These are phyloP conservation scores for Phytophthora citricola DNA, from an alignment of 352 stramenopile species.

Conservation along the genomic window DNA sequence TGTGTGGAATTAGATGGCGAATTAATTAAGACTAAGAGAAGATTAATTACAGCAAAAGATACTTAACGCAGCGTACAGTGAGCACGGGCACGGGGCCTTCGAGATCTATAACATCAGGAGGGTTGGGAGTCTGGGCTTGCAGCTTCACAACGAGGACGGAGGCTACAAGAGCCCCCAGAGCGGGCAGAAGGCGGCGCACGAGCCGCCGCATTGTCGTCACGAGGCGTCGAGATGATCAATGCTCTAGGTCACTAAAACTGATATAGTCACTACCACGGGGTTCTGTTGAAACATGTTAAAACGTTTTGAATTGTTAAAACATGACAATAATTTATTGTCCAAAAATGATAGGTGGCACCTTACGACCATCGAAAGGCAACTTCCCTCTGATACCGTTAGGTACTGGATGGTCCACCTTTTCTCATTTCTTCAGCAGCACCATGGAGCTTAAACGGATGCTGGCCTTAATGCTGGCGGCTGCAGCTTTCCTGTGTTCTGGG, in stretches of 20 bases:
- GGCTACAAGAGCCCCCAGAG: conserved; percentile 11
- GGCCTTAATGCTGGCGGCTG: conserved; percentile 63
- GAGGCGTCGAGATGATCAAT: conserved; percentile 17
- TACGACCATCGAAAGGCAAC: conserved; percentile 28
- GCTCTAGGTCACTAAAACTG: conserved; percentile 6
- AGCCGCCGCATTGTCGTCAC: conserved; percentile 23
- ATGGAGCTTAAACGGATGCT: conserved; percentile 49
- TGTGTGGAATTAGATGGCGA: not conserved
- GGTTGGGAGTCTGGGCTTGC: conserved; percentile 1
- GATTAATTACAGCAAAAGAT: not conserved
- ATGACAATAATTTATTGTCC: not conserved
- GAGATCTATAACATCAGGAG: not conserved
- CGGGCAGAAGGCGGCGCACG: conserved; percentile 16
- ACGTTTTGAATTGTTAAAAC: not conserved
- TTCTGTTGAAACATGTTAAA: not conserved
- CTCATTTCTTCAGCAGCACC: not conserved
- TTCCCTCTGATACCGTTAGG: conserved; percentile 7
- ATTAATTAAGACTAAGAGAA: too few relatives aligned
- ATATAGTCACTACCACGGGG: conserved; percentile 11
- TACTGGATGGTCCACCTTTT: not conserved
- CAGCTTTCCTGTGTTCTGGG: conserved; percentile 72
- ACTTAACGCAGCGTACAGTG: conserved; percentile 11
- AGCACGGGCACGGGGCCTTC: conserved; percentile 22
- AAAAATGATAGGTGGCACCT: not conserved
- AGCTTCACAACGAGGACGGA: conserved; percentile 24